Conservation (phyloP, 2,329 filamentous ascomycete genomes). For the Trichophyton verrucosum region DNA sequence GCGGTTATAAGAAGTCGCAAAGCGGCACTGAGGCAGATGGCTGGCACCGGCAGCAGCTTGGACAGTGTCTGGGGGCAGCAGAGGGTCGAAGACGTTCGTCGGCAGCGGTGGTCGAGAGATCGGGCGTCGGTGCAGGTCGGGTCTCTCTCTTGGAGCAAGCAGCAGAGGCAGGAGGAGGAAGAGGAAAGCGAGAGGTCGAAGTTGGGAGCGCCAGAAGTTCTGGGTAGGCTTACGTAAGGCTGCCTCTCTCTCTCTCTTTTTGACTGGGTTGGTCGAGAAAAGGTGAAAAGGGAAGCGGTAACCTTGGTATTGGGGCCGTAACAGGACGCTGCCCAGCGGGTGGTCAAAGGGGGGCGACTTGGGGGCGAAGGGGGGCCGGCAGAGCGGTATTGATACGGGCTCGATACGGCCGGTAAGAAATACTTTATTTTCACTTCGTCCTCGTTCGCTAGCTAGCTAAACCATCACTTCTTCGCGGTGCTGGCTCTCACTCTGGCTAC, state of each 20-base stretch:
- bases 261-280: no score
- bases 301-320: background rate
- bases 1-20: background rate
- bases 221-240: background rate
- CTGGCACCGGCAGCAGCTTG: background rate
- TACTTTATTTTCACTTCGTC: background rate
- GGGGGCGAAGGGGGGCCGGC: no score
- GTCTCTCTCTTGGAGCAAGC: background rate
- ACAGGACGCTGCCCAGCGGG: background rate
- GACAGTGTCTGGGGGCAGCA: background rate
- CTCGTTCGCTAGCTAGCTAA: background rate
- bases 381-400: background rate
- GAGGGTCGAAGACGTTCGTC: background rate
- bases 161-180: background rate
- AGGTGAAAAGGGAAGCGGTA: background rate
- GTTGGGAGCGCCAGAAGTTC: background rate
- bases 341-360: background rate
- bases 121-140: background rate
- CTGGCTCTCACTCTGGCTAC: no score
- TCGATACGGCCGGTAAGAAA: background rate
- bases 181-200: background rate
- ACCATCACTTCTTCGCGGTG: background rate
- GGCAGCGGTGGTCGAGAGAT: background rate
- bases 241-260: background rate
- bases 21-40: background rate